Percentiles rank a stretch among this genome's conserved stretches.
These are phyloP conservation scores for Aaosphaeria pasadenensis DNA, from an alignment of 2,329 filamentous ascomycete species.

Conservation along the genomic window DNA sequence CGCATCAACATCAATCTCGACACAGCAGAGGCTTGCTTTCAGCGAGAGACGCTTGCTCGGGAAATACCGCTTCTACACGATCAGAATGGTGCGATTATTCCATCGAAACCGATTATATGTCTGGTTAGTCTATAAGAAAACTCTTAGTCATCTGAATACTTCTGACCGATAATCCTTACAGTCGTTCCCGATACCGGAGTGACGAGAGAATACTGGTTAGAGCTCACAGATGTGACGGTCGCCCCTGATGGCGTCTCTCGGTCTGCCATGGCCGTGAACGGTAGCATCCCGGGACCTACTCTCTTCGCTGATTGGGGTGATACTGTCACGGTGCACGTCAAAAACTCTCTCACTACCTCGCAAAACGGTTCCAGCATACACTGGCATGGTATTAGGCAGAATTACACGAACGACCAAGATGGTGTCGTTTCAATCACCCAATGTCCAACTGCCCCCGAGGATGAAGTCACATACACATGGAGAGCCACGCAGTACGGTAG, in stretches of 20 bases:
- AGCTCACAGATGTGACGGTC: constrained; percentile 41
- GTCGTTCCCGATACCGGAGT: constrained; percentile 53
- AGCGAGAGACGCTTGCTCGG: constrained; percentile 20
- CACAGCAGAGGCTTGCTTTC: neutral
- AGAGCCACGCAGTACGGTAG: constrained; percentile 39
- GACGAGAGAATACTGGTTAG: constrained; percentile 49
- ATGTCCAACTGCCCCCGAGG: constrained; percentile 23
- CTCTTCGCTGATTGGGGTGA: constrained; percentile 42
- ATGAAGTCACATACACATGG: constrained; percentile 32
- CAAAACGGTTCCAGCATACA: constrained; percentile 31
- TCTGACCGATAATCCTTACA: neutral
- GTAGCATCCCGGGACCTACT: constrained; percentile 44
- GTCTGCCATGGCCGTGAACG: constrained; percentile 39
- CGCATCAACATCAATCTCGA: neutral
- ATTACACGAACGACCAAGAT: constrained; percentile 28
- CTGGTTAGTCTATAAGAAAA: constrained; percentile 2
- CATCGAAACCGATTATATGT: constrained; percentile 53
- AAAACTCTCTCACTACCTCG: constrained; percentile 22
- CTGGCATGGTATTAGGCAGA: constrained; percentile 31
- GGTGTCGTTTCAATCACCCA: constrained; percentile 32
- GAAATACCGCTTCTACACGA: constrained; percentile 28
- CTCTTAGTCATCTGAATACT: neutral
- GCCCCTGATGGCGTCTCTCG: constrained; percentile 54
- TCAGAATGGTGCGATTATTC: constrained; percentile 48
- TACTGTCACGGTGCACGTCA: constrained; percentile 37